Evolutionary conservation across 2,329 filamentous ascomycete species (phyloP), one percentile per base, ranked within the genome.

Genomic region (Mollisia scopiformis): DNA sequence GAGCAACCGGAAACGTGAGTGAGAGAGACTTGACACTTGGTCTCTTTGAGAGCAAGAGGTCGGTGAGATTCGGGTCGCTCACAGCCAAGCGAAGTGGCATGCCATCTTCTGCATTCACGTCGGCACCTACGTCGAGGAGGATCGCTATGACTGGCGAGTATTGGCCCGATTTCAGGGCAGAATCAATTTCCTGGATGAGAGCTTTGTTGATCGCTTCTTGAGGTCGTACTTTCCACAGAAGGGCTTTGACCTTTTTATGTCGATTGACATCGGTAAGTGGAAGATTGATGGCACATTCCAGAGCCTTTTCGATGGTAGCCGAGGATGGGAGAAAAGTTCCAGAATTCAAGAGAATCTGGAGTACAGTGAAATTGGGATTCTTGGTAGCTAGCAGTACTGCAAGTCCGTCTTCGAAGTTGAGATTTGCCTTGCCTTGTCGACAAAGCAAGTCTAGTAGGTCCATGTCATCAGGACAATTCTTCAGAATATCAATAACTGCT

Each of bases 41-140:
- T 28, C 61, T 70, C 53, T 64, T 73, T 33, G 72, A 70, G 50
- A 87, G 77, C 2, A 88, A 69, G 23, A 84, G 69, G 43, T 85
- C 82, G 10, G 80, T 77, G 7, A 86, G 71, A 4, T 75, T 75
- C 0, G 74, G 71, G 47, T 81, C 76, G 14, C 78, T 77, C 1
- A 87, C 78, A 4, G 83, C 82, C 56, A 76, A 75, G 55, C 81
- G 81, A 0, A 88, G 71, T 0, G 84, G 78, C 1, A 80, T 78
- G 0, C 79, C 83, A 27, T 84, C 80, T 59, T 79, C 77, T 1
- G 77, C 75, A 63, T 87, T 85, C n/a, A 84, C 75, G 50, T 86
- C 80, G 2, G 84, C 84, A 0, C 83, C 82, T 1, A 79, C 75
- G 1, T 77, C 75, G 1, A 88, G 68, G 0, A 87, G 75, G 0